These are phyloP conservation scores for Trichoderma oligosporum DNA, from an alignment of 2,329 filamentous ascomycete genomes.

Conservation along the genomic window DNA sequence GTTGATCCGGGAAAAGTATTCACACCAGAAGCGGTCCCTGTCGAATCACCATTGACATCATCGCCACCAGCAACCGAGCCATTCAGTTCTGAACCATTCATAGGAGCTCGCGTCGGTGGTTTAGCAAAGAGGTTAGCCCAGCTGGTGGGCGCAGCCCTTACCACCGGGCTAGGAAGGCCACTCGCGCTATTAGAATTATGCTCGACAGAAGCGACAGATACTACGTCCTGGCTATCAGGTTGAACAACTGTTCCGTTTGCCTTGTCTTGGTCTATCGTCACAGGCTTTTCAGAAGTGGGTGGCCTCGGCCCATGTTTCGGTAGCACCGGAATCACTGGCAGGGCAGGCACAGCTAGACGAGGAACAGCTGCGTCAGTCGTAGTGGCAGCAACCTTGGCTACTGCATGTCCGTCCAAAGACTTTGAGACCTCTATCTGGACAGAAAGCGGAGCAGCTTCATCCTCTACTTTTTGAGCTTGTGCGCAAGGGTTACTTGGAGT, in stretches of 20 bases:
- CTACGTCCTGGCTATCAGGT: constrained; percentile 17
- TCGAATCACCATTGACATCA: constrained; percentile 27
- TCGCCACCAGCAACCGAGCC: constrained; percentile 23
- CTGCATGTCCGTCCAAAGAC: constrained; percentile 21
- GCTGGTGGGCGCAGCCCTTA: constrained; percentile 34
- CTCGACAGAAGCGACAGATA: constrained; percentile 1
- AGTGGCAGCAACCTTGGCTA: constrained; percentile 11
- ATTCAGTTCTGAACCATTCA: constrained; percentile 27
- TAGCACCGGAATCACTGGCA: constrained; percentile 46
- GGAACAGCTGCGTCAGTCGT: constrained; percentile 26
- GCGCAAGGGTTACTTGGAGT: background rate
- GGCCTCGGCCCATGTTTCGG: constrained; percentile 39
- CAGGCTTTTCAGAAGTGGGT: constrained; percentile 22
- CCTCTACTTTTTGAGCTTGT: background rate
- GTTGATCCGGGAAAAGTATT: constrained; percentile 29
- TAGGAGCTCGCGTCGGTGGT: constrained; percentile 24
- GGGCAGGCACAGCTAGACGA: constrained; percentile 37
- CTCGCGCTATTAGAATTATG: constrained; percentile 10
- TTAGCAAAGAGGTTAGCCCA: constrained; percentile 42
- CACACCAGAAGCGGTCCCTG: constrained; percentile 20
- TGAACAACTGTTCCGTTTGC: constrained; percentile 22
- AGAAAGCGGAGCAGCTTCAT: background rate
- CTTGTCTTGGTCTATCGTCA: background rate
- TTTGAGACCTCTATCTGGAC: constrained; percentile 19
- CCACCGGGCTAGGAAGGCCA: constrained; percentile 25